Conservation (phyloP, 1,284 basidiomycete species). For the Cryptococcus maquisensis region DNA sequence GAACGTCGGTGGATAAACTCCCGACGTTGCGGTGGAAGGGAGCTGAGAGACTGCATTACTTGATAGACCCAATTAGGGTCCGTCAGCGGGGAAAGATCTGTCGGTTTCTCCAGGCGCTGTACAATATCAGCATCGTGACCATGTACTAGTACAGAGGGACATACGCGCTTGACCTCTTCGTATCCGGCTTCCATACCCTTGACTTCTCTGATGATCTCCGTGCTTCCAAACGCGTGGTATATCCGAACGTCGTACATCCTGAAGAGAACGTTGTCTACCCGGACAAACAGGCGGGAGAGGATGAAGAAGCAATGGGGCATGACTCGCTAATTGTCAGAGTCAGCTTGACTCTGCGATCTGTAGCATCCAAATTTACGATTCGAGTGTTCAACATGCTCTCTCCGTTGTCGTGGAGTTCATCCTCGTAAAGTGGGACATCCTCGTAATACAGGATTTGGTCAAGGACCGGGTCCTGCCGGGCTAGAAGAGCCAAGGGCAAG, state of each 20-base stretch:
- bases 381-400: slow-evolving; percentile 73
- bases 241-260: slow-evolving; percentile 83
- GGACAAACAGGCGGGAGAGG: slow-evolving; percentile 82
- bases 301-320: slow-evolving; percentile 97
- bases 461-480: slow-evolving; percentile 70
- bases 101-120: slow-evolving; percentile 71
- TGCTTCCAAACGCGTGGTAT: slow-evolving; percentile 69
- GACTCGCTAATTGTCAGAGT: slow-evolving; percentile 63
- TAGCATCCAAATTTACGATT: slow-evolving; percentile 61
- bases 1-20: slow-evolving; percentile 45
- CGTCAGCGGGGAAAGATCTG: slow-evolving; percentile 84
- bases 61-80: slow-evolving; percentile 82
- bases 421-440: slow-evolving; percentile 85
- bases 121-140: background rate
- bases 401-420: slow-evolving; percentile 92
- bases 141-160: background rate
- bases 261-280: slow-evolving; percentile 94
- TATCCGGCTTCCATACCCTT: slow-evolving; percentile 89
- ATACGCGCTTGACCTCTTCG: slow-evolving; percentile 64
- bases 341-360: background rate
- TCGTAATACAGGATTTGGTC: slow-evolving; percentile 80
- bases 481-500: slow-evolving; percentile 77
- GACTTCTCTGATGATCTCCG: slow-evolving; percentile 68
- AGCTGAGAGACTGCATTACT: slow-evolving; percentile 53
- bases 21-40: slow-evolving; percentile 1